Conservation (phyloP, 192 early-diverging fungal species). For the Coemansia sp. region DNA sequence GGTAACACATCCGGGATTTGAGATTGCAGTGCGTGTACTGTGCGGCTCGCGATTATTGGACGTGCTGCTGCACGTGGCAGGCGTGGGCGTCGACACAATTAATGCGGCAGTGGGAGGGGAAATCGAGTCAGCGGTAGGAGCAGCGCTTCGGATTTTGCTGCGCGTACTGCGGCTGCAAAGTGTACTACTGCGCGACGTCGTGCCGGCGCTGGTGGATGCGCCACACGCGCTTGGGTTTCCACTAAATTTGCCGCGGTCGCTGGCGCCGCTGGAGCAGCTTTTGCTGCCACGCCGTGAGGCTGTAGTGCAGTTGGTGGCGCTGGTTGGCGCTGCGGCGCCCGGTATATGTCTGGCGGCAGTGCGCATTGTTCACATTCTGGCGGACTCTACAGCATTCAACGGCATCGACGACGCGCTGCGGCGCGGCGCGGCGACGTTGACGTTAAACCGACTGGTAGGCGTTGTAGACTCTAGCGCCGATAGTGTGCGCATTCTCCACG, state of each 20-base stretch:
- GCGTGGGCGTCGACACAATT: conserved; percentile 60
- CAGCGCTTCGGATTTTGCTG: conserved; percentile 62
- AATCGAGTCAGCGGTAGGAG: conserved; percentile 31
- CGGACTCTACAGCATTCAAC: conserved; percentile 70
- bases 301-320: conserved; percentile 72
- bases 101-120: conserved; percentile 46
- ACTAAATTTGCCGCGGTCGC: conserved; percentile 52
- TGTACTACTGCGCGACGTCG: conserved; percentile 64
- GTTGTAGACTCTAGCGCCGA: conserved; percentile 64
- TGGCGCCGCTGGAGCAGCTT: conserved; percentile 77
- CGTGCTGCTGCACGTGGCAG: conserved; percentile 69
- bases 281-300: conserved; percentile 67
- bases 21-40: conserved; percentile 74
- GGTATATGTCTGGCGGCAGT: conserved; percentile 73
- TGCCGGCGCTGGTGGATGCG: conserved; percentile 58
- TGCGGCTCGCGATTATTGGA: conserved; percentile 69
- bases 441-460: conserved; percentile 71
- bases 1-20: conserved; percentile 81
- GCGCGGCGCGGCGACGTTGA: conserved; percentile 49
- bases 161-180: conserved; percentile 74
- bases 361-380: conserved; percentile 68
- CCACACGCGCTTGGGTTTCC: conserved; percentile 50
- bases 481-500: conserved; percentile 69
- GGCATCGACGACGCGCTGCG: conserved; percentile 47
- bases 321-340: conserved; percentile 64